Conservation (phyloP, 1,139 yeast species). For the Williopsis jadinii region DNA sequence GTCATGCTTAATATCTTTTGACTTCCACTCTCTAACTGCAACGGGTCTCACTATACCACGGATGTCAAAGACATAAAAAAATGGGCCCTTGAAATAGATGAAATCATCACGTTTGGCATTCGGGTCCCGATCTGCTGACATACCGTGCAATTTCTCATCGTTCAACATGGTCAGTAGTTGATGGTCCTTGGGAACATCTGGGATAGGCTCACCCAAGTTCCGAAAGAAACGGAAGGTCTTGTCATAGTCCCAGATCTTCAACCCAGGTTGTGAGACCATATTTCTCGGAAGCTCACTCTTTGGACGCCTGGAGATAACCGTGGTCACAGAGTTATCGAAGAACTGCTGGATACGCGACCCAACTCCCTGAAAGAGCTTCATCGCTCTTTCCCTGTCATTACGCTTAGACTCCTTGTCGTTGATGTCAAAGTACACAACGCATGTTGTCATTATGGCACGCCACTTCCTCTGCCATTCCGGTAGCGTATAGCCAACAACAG, state of each 20-base stretch:
- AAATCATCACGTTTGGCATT: conserved; percentile 78
- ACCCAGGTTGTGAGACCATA: conserved; percentile 55
- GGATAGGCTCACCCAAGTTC: conserved; percentile 49
- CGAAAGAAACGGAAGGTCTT: conserved; percentile 76
- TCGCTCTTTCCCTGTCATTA: conserved; percentile 48
- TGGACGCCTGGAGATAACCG: conserved; percentile 65
- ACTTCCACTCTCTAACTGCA: conserved; percentile 73
- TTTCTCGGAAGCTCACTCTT: conserved; percentile 26
- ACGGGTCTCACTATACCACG: conserved; percentile 77
- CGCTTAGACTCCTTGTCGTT: conserved; percentile 42
- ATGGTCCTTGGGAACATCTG: conserved; percentile 11
- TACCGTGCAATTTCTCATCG: conserved; percentile 81
- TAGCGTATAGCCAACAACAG: conserved; percentile 31
- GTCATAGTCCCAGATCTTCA: conserved; percentile 85
- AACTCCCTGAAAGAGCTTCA: conserved; percentile 43
- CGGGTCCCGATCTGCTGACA: conserved; percentile 78
- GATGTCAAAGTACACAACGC: conserved; percentile 75
- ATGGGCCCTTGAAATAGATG: conserved; percentile 72
- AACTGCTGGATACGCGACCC: conserved; percentile 69
- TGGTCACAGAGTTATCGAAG: conserved; percentile 73
- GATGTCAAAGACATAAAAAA: conserved; percentile 74
- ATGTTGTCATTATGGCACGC: conserved; percentile 67
- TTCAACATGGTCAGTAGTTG: conserved; percentile 59
- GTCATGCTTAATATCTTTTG: conserved; percentile 21
- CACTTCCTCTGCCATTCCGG: conserved; percentile 77